These are phyloP conservation scores for Eimeria falciformis DNA, from an alignment of 169 alveolate species.

Conservation along the genomic window DNA sequence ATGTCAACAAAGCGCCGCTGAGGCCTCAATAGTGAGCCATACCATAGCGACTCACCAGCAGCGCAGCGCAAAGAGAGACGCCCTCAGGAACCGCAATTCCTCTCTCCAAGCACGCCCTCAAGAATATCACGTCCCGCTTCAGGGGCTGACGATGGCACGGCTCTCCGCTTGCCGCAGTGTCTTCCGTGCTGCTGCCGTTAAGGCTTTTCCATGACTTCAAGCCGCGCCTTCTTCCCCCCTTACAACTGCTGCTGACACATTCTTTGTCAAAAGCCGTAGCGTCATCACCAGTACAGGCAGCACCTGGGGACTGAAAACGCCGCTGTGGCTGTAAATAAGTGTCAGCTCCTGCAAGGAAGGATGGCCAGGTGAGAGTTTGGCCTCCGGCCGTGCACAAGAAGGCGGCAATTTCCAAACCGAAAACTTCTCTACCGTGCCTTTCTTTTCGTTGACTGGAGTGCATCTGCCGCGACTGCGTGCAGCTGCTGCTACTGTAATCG, in stretches of 20 bases:
- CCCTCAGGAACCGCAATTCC: conserved; percentile 63
- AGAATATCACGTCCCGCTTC: conserved; percentile 28
- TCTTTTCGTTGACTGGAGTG: not conserved
- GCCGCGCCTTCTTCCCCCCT: not conserved
- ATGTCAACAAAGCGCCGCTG: no score
- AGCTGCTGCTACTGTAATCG: not conserved
- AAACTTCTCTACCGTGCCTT: not conserved
- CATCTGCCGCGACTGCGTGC: conserved; percentile 26
- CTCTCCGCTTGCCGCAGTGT: not conserved
- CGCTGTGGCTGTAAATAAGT: conserved; percentile 36
- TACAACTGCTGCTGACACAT: conserved; percentile 9
- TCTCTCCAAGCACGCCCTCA: conserved; percentile 66
- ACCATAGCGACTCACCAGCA: conserved; percentile 50
- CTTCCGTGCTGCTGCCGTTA: not conserved
- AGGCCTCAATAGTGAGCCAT: no score
- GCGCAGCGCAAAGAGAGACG: conserved; percentile 70
- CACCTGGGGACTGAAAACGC: not conserved
- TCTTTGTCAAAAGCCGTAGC: not conserved
- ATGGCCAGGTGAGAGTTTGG: conserved; percentile 43
- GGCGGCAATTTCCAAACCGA: not conserved
- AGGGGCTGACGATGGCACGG: not conserved
- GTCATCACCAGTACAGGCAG: conserved; percentile 3
- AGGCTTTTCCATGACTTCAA: not conserved
- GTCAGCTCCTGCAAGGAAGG: conserved; percentile 56
- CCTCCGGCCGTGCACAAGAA: conserved; percentile 43